These are phyloP conservation scores for Penicillium sumatraense DNA, from an alignment of 2,329 filamentous ascomycete species.

Conservation along the genomic window DNA sequence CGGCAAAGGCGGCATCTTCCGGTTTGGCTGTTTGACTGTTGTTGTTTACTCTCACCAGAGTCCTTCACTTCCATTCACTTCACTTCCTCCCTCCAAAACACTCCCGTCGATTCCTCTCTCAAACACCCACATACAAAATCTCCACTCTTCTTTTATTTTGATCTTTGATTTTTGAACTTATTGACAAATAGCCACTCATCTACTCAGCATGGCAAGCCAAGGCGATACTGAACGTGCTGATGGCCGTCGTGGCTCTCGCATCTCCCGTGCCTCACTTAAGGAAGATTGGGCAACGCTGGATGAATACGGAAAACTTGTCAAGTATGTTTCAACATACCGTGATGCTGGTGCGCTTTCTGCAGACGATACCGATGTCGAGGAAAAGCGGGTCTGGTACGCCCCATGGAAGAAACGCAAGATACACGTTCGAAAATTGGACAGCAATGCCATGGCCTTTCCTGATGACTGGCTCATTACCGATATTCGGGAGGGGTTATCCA, in stretches of 20 bases:
- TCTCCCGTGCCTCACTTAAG: constrained; percentile 41
- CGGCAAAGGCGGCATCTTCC: neutral
- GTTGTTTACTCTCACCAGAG: neutral
- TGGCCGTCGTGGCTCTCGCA: constrained; percentile 35
- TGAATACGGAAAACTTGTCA: constrained; percentile 69
- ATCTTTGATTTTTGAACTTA: constrained; percentile 3
- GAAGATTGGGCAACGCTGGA: constrained; percentile 49
- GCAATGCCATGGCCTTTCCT: constrained; percentile 52
- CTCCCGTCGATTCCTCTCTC: neutral
- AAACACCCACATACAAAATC: neutral
- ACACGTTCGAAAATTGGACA: constrained; percentile 27
- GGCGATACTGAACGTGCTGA: constrained; percentile 19
- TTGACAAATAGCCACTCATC: neutral
- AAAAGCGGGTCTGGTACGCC: constrained; percentile 64
- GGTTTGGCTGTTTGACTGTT: neutral
- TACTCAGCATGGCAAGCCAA: constrained; percentile 27
- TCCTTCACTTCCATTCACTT: neutral
- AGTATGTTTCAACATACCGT: constrained; percentile 70
- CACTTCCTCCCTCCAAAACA: neutral
- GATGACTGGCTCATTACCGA: constrained; percentile 72
- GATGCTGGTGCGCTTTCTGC: constrained; percentile 53
- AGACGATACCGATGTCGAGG: constrained; percentile 46
- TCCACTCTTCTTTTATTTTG: constrained; percentile 1
- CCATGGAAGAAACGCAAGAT: constrained; percentile 56
- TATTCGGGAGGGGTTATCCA: constrained; percentile 66